Evolutionary conservation across 495 filamentous ascomycete genomes (phyloP).

Genomic region (Entonaema liquescens): DNA sequence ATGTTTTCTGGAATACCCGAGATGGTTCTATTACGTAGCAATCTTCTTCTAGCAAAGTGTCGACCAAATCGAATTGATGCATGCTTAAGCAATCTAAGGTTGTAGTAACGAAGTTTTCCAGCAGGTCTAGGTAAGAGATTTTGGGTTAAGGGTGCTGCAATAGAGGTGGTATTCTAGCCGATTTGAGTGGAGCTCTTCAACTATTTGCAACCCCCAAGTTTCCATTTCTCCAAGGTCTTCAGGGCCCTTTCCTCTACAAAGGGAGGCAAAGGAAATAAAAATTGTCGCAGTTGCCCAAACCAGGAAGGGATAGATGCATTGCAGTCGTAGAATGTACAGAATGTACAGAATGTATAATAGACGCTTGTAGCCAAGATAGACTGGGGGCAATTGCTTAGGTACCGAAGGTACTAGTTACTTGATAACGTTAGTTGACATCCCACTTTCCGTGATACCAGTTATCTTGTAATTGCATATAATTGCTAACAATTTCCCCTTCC

Average conservation of each 20-base stretch:
- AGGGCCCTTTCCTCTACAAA: constrained; percentile 2
- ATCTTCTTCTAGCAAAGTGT: constrained; percentile 6
- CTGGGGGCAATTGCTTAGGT: neutral
- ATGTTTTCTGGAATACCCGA: constrained; percentile 28
- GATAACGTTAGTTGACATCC: constrained; percentile 30
- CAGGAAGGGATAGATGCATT: constrained; percentile 27
- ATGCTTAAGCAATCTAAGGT: constrained; percentile 24
- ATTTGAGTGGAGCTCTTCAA: neutral
- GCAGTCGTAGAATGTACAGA: neutral
- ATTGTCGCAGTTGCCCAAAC: constrained; percentile 31
- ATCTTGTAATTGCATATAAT: constrained; percentile 18
- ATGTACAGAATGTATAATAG: constrained; percentile 4
- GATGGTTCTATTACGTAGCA: neutral
- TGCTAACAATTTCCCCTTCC: constrained; percentile 19
- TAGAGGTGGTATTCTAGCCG: neutral
- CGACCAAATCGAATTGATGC: neutral
- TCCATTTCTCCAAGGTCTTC: constrained; percentile 10
- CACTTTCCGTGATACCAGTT: constrained; percentile 26
- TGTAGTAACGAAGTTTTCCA: constrained; percentile 13
- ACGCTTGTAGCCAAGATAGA: neutral
- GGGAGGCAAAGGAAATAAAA: constrained; percentile 22
- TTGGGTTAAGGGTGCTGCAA: constrained; percentile 7
- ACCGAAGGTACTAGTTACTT: constrained; percentile 18
- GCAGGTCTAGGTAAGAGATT: neutral
- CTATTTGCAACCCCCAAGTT: constrained; percentile 17